Conservation (phyloP, 164 flowering plant species). For the Cinnamomum chago region DNA sequence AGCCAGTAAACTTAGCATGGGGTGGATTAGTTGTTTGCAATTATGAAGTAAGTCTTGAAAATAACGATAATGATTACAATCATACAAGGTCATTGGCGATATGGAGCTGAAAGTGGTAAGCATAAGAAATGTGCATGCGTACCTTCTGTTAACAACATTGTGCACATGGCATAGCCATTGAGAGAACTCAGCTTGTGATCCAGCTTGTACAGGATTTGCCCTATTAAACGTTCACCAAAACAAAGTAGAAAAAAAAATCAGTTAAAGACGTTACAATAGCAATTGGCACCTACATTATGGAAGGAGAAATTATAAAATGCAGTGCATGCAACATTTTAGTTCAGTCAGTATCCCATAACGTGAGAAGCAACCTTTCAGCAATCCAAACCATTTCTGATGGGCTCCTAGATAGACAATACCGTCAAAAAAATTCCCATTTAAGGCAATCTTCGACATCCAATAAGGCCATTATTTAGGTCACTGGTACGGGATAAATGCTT, state of each 20-base stretch:
- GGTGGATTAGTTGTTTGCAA: background rate
- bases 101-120: too few species aligned
- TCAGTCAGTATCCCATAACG: background rate
- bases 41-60: background rate
- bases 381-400: background rate
- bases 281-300: background rate
- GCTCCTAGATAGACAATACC: background rate
- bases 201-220: conserved; percentile 79
- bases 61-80: too few species aligned
- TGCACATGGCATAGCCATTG: conserved; percentile 92
- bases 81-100: too few species aligned
- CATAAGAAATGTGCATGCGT: background rate
- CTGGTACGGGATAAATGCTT: too few species aligned
- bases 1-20: background rate
- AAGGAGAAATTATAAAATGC: background rate
- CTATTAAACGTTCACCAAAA: conserved; percentile 34
- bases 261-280: background rate
- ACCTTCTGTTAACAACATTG: conserved; percentile 95
- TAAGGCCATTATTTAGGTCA: too few species aligned
- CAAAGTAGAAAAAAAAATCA: background rate
- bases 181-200: conserved; percentile 84
- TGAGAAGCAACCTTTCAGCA: background rate
- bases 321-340: background rate
- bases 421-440: background rate
- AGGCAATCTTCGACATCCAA: background rate